A percentile compares a stretch with the other conserved stretches of the same genome.
Conservation (phyloP, 129 eudicot genomes). For the Escallonia herrerae region DNA sequence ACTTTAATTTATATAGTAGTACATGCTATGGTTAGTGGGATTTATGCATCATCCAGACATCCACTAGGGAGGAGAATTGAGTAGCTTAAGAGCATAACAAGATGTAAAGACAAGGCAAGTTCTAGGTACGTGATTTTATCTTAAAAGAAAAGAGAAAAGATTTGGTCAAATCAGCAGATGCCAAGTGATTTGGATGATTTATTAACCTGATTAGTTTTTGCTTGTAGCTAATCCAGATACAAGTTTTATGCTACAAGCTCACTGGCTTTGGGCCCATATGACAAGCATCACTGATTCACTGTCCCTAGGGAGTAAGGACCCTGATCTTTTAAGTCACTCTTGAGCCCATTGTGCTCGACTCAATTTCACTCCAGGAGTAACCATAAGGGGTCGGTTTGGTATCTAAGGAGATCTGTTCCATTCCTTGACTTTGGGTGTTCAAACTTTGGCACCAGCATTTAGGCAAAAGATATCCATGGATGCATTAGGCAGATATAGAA, state of each 20-base stretch:
- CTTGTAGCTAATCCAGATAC: background rate
- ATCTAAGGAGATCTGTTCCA: too few species aligned
- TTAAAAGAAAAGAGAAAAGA: background rate
- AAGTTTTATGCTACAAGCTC: background rate
- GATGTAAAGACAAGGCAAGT: slow-evolving; percentile 18
- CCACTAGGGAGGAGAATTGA: slow-evolving; percentile 21
- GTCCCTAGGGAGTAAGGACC: background rate
- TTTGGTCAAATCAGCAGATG: background rate
- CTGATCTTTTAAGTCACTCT: slow-evolving; percentile 18
- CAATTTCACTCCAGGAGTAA: too few species aligned
- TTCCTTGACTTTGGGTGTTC: too few species aligned
- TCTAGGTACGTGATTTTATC: slow-evolving; percentile 3
- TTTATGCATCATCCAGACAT: background rate
- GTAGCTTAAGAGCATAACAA: slow-evolving; percentile 36
- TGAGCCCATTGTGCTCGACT: background rate
- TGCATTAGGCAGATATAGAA: too few species aligned
- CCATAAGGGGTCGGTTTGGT: too few species aligned
- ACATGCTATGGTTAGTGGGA: background rate
- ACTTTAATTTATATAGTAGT: background rate
- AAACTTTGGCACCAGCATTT: too few species aligned
- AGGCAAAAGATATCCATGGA: too few species aligned
- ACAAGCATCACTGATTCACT: background rate
- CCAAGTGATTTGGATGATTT: background rate
- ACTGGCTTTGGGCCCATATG: background rate
- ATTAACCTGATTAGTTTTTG: background rate